Base-by-base conservation (phyloP, 2,329 filamentous ascomycete species). In the Trematosphaeria pertusa region DNA sequence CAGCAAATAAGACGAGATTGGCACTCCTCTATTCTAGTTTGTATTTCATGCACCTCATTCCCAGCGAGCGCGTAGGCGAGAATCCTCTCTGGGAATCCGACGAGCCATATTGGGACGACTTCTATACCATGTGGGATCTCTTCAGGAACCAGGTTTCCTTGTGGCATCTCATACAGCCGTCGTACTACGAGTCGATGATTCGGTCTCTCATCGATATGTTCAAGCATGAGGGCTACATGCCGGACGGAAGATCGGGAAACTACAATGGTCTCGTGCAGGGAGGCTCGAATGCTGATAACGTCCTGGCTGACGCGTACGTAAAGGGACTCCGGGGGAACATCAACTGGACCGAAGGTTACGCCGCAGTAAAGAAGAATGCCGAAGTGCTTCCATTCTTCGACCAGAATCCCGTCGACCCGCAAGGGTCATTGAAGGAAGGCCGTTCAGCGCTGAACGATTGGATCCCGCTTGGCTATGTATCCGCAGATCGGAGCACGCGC, bases 71-170 rank as follows among this genome's bases (percentile, higher is more conserved):
- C 2, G 44, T 67, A 3, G 85, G 85, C 0, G 87, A 90, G 62
- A 90, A 89, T 41, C 85, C 86, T 1, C 64, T 86, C 0, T 90
- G 87, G 85, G 62, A 81, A 3, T 86, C 81, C 20, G 76, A 76
- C 5, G 86, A 89, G 65, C 87, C 86, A 0, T 89, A 88, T 54
- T 70, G 61, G 62, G 87, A 89, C 65, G 87, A 85, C 1, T 89
- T 85, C 47, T 90, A 89, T 63, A 88, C 86, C 50, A 83, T 89
- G 21, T 90, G 87, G 87, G 87, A 90, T 61, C 80, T 82, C 0
- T 89, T 87, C 58, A 78, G 87, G 6, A 86, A 70, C 33, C 68
- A 70, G 32, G 66, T 70, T 1, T 65, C 61, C 1, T 37, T 71
- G 4, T 71, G 66, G 82, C 39, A 86, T 83, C 73, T 90, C n/a